phyloP scores from a whole-genome alignment of 2,329 filamentous ascomycete species.

The Amauroascus niger region DNA sequence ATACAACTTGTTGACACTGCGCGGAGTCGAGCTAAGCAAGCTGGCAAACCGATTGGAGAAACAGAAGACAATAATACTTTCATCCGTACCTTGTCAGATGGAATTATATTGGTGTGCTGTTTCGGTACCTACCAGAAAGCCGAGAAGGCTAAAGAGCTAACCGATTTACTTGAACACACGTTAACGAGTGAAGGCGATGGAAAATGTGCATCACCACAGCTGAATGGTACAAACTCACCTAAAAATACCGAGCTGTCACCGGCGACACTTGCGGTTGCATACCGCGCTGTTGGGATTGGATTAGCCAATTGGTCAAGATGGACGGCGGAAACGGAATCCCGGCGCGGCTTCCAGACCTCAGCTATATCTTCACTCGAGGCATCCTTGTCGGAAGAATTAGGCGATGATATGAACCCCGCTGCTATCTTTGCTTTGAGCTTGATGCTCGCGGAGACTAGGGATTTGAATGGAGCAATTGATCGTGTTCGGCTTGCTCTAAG shows the following conservation, averaged over 20 bases:
- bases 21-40: slow-evolving; percentile 72
- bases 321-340: slow-evolving; percentile 63
- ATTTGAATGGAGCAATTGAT: slow-evolving; percentile 70
- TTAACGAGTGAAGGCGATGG: not conserved
- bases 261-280: slow-evolving; percentile 55
- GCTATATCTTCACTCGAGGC: slow-evolving; percentile 67
- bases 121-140: slow-evolving; percentile 67
- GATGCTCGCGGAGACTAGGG: slow-evolving; percentile 79
- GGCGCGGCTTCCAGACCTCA: slow-evolving; percentile 64
- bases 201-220: not conserved
- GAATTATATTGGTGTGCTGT: slow-evolving; percentile 68
- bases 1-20: slow-evolving; percentile 76
- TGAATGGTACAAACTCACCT: slow-evolving; percentile 18
- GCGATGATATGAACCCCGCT: slow-evolving; percentile 59
- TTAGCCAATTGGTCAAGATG: slow-evolving; percentile 79
- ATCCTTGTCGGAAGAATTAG: slow-evolving; percentile 58
- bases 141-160: slow-evolving; percentile 67
- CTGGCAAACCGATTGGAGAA: slow-evolving; percentile 50
- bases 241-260: slow-evolving; percentile 17
- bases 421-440: slow-evolving; percentile 71
- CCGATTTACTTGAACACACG: slow-evolving; percentile 41
- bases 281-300: slow-evolving; percentile 75
- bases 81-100: slow-evolving; percentile 68
- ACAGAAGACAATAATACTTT: slow-evolving; percentile 72
- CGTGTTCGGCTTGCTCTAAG: slow-evolving; percentile 67